These are phyloP conservation scores for Pseudocercospora cruenta DNA, from an alignment of 2,329 filamentous ascomycete genomes.

Conservation along the genomic window DNA sequence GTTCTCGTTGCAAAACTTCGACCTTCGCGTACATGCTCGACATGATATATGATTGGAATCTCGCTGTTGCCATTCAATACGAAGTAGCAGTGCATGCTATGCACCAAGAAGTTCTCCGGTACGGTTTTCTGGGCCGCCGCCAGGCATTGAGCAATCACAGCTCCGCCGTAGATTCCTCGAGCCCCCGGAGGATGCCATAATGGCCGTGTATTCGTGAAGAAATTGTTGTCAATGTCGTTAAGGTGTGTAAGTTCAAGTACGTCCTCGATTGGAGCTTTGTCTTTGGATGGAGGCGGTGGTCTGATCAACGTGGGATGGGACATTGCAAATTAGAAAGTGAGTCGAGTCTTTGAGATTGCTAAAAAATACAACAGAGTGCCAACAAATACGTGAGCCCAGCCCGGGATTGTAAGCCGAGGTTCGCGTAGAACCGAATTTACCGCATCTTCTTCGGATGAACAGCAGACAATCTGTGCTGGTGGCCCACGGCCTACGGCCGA, in stretches of 20 bases:
- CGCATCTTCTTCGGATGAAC: not conserved
- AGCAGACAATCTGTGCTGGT: not conserved
- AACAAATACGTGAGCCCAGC: not conserved
- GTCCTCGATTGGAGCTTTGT: slow-evolving; percentile 83
- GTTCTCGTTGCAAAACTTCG: slow-evolving; percentile 88
- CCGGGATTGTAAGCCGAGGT: not conserved
- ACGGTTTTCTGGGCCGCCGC: slow-evolving; percentile 88
- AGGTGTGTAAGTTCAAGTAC: slow-evolving; percentile 84
- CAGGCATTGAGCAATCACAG: slow-evolving; percentile 89
- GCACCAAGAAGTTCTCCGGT: slow-evolving; percentile 75
- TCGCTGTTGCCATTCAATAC: slow-evolving; percentile 84
- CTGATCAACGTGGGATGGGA: slow-evolving; percentile 61
- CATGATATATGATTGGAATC: slow-evolving; percentile 90
- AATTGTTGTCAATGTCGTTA: slow-evolving; percentile 74
- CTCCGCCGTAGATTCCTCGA: slow-evolving; percentile 90
- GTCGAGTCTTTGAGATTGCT: not conserved
- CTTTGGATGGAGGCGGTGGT: slow-evolving; percentile 71
- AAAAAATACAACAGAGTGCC: too few relatives aligned
- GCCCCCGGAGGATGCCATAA: slow-evolving; percentile 92
- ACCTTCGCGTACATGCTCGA: slow-evolving; percentile 90
- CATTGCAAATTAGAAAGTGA: slow-evolving; percentile 3
- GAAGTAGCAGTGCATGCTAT: slow-evolving; percentile 99
- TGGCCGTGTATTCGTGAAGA: slow-evolving; percentile 92
- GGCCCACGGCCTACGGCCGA: not conserved
- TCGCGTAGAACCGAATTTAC: not conserved